Percentiles rank a stretch among this genome's conserved stretches.
phyloP scores from a whole-genome alignment of 108 stramenopile genomes.

The Licmophora abbreviata region DNA sequence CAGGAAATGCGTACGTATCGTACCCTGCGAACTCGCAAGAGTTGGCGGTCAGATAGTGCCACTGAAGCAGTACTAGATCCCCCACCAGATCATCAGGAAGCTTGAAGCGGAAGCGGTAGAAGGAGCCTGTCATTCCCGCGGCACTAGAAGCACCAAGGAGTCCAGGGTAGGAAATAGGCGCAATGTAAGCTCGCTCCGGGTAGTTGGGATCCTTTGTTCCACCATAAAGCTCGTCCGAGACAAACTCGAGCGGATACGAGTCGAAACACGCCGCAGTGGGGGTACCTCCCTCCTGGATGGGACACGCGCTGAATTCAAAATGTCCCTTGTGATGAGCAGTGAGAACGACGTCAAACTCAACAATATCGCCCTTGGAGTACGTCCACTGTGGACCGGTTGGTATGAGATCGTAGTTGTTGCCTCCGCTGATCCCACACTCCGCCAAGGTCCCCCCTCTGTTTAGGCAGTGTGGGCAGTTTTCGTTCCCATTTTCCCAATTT shows the following conservation, averaged over 20 bases:
- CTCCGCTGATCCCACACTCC: conserved; percentile 16
- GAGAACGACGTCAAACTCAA: conserved; percentile 28
- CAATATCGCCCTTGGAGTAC: conserved; percentile 28
- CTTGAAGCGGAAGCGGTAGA: conserved; percentile 25
- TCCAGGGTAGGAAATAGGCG: conserved; percentile 12
- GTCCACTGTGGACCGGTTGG: conserved; percentile 24
- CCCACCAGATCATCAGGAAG: conserved; percentile 49
- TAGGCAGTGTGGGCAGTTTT: conserved; percentile 20
- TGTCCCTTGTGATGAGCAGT: conserved; percentile 61
- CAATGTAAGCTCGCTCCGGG: conserved; percentile 51
- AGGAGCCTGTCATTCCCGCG: background rate
- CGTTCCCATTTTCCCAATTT: too few species aligned
- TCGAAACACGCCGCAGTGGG: conserved; percentile 56
- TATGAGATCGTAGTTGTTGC: conserved; percentile 40
- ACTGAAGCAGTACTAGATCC: conserved; percentile 53
- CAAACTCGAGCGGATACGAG: conserved; percentile 32
- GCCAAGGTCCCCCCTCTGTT: conserved; percentile 29
- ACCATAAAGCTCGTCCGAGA: conserved; percentile 35
- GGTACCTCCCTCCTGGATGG: conserved; percentile 18
- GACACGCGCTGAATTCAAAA: conserved; percentile 44
- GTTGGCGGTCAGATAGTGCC: conserved; percentile 72
- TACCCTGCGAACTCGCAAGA: conserved; percentile 36
- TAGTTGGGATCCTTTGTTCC: conserved; percentile 32
- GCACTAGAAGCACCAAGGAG: background rate
- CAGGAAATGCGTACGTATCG: conserved; percentile 14